Conservation (phyloP, 192 early-diverging fungal species). For the Dissophora globulifera region DNA sequence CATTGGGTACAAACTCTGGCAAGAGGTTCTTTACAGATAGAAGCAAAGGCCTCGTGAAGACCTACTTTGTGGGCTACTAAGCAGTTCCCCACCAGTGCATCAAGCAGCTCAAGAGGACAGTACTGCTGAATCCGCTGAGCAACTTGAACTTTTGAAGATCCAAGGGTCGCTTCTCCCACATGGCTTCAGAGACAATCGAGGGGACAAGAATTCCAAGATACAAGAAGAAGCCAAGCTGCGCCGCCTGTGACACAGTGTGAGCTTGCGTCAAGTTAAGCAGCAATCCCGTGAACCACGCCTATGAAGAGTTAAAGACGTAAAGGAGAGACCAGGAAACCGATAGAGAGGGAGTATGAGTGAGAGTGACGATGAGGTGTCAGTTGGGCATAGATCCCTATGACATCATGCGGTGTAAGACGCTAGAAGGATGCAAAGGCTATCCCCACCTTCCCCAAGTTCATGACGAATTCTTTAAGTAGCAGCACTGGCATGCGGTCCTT, state of each 20-base stretch:
- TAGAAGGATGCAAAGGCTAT: background rate
- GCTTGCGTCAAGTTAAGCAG: conserved; percentile 51
- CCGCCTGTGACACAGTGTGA: conserved; percentile 36
- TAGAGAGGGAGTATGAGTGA: background rate
- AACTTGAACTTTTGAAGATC: conserved; percentile 53
- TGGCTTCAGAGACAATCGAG: conserved; percentile 22
- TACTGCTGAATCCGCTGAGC: conserved; percentile 42
- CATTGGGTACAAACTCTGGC: too few relatives aligned
- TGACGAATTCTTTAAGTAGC: conserved; percentile 32
- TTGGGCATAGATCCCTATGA: background rate
- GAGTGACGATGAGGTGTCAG: too few relatives aligned
- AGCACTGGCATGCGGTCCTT: conserved; percentile 8
- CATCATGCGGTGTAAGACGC: background rate
- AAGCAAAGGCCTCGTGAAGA: too few relatives aligned
- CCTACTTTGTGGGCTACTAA: too few relatives aligned
- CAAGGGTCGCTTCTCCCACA: conserved; percentile 46
- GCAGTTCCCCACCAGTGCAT: conserved; percentile 54
- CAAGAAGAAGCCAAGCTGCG: conserved; percentile 42
- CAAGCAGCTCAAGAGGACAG: conserved; percentile 22
- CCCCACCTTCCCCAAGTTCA: conserved; percentile 39
- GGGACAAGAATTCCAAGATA: conserved; percentile 40
- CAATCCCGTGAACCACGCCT: conserved; percentile 47
- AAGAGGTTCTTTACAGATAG: too few relatives aligned
- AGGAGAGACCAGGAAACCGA: background rate
- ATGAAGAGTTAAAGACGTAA: background rate